A percentile compares a stretch with the other conserved stretches of the same genome.
phyloP scores from a whole-genome alignment of 2,329 filamentous ascomycete species.

The Claviceps sorghi region DNA sequence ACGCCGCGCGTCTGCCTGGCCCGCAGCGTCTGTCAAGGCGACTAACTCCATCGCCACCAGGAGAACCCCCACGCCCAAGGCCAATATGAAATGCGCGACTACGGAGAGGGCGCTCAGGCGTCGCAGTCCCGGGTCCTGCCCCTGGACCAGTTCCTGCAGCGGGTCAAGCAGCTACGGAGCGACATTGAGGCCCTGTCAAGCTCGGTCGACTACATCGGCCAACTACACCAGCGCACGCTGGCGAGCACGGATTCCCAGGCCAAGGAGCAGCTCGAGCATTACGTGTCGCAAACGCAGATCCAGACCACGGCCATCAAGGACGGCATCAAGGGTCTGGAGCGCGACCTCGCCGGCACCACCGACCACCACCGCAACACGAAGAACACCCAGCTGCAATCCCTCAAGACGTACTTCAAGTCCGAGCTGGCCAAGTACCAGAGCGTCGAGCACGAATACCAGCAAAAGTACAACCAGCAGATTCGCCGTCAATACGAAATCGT shows the following conservation, averaged over 20 bases:
- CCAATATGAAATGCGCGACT: constrained; percentile 42
- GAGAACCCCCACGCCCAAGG: constrained; percentile 14
- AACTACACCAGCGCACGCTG: constrained; percentile 57
- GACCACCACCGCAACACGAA: constrained; percentile 50
- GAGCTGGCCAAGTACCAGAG: constrained; percentile 56
- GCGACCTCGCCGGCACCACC: constrained; percentile 48
- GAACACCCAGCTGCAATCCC: constrained; percentile 50
- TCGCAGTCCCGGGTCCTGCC: constrained; percentile 23
- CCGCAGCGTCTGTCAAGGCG: background rate
- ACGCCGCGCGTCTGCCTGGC: too few species aligned
- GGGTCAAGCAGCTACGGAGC: constrained; percentile 50
- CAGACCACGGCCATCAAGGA: constrained; percentile 65
- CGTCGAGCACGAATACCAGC: constrained; percentile 57
- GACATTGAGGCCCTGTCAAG: constrained; percentile 53
- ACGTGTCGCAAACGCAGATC: constrained; percentile 55
- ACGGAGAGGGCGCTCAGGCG: constrained; percentile 15
- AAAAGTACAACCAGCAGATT: constrained; percentile 63
- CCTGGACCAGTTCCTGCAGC: constrained; percentile 53
- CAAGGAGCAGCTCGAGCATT: constrained; percentile 46
- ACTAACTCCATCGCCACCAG: background rate
- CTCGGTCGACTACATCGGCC: constrained; percentile 52
- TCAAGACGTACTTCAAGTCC: constrained; percentile 59
- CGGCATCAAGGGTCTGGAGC: constrained; percentile 62
- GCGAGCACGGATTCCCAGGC: constrained; percentile 46
- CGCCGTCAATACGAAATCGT: constrained; percentile 69